Base-by-base conservation (phyloP, 768 basidiomycete genomes). In the Hysterangium stoloniferum region DNA sequence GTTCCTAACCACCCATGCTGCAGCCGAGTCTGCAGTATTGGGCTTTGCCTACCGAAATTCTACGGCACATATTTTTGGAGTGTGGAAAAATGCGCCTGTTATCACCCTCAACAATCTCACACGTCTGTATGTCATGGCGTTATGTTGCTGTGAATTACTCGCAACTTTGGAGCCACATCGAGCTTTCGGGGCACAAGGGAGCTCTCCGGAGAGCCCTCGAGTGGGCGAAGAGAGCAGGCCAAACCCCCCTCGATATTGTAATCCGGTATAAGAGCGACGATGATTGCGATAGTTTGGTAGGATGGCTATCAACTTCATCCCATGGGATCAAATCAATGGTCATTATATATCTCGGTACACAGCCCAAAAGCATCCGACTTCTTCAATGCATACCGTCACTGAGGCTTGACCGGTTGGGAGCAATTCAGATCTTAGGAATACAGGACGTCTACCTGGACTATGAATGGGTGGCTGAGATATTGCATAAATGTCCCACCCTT, bases 101-200 rank as follows among this genome's bases (percentile, higher is more conserved):
- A 24, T 25, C 36, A 20, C 34, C 47, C 11, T 11, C 36, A 25
- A 15, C 20, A 6, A 19, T 48, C n/a, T 48, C 47, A 20, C 47
- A 48, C 17, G 47, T 48, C 7, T 48, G 47, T 36, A 32, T n/a
- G 15, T 17, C 19, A 4, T 48, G 47, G 47, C 34, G 34, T 19
- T 22, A 48, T 7, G 28, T 20, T n/a, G 47, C 47, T 17, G 12
- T 48, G 22, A 15, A 34, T 35, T 34, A 36, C 17, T 25, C 15
- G 4, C n/a, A 12, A 25, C 25, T 48, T 15, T 48, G 47, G 47
- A 19, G 19, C 9, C 13, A 36, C 20, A 48, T 48, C 32, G 25
- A 35, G 4, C 28, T 48, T n/a, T n/a, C n/a, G 47, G 47, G 36
- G 13, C 19, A 34, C 12, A 48, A 19, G 31, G 12, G 27, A 15